Conservation (phyloP, 257 asterid species). For the Echites panduratus region DNA sequence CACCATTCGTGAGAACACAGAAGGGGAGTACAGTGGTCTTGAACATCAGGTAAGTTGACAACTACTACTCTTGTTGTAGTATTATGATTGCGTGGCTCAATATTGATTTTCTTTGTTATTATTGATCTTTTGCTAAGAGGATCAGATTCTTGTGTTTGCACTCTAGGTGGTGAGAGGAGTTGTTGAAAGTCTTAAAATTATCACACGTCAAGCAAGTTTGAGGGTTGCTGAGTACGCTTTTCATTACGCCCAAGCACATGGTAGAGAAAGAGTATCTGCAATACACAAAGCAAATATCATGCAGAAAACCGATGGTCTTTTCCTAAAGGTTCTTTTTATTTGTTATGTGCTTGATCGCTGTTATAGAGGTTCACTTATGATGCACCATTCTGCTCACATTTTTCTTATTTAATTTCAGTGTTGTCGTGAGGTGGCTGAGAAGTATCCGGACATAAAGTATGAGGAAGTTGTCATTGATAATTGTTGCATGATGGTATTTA, state of each 20-base stretch:
- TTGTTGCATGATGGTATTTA: slow-evolving; percentile 89
- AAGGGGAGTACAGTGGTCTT: slow-evolving; percentile 55
- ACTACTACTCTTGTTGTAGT: background rate
- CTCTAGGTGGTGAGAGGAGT: slow-evolving; percentile 93
- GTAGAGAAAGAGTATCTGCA: slow-evolving; percentile 89
- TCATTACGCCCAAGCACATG: slow-evolving; percentile 87
- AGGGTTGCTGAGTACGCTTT: slow-evolving; percentile 97
- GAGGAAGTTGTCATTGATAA: slow-evolving; percentile 98
- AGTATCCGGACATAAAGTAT: slow-evolving; percentile 76
- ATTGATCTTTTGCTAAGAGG: background rate
- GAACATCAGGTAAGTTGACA: slow-evolving; percentile 40
- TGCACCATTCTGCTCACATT: slow-evolving; percentile 24
- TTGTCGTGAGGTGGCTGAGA: slow-evolving; percentile 92
- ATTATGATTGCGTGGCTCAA: background rate
- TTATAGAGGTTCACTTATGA: slow-evolving; percentile 7
- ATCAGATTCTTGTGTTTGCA: slow-evolving; percentile 15
- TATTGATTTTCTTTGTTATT: background rate
- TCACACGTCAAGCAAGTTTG: slow-evolving; percentile 90
- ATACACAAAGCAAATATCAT: slow-evolving; percentile 98
- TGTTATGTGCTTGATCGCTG: background rate
- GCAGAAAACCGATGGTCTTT: slow-evolving; percentile 99
- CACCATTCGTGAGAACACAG: slow-evolving; percentile 61
- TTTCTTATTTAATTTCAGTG: slow-evolving; percentile 49
- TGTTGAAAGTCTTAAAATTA: slow-evolving; percentile 93
- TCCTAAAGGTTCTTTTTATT: slow-evolving; percentile 58